phyloP scores from a whole-genome alignment of 331 rosid species.

The Malus hybrid region DNA sequence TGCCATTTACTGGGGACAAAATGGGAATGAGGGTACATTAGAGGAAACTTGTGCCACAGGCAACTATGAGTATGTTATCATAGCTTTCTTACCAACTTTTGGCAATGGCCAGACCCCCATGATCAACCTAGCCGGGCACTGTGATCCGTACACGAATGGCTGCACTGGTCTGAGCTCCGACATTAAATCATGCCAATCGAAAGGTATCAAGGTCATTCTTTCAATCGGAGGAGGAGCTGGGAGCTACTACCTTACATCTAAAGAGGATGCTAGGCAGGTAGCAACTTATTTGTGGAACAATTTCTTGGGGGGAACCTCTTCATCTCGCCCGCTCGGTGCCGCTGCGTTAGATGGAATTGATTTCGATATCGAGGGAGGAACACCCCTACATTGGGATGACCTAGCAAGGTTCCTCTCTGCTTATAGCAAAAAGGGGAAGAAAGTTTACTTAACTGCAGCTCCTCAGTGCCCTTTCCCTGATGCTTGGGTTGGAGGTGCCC shows the following conservation, averaged over 20 bases:
- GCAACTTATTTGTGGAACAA: conserved; percentile 49
- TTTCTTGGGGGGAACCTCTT: conserved; percentile 38
- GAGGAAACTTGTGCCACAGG: conserved; percentile 48
- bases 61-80: conserved; percentile 36
- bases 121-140: conserved; percentile 45
- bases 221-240: conserved; percentile 47
- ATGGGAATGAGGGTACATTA: conserved; percentile 42
- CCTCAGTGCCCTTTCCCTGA: conserved; percentile 50
- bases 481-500: conserved; percentile 44
- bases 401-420: conserved; percentile 33
- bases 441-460: conserved; percentile 41
- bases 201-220: conserved; percentile 39
- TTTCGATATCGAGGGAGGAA: conserved; percentile 52
- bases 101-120: conserved; percentile 43
- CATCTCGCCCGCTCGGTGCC: conserved; percentile 33
- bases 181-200: conserved; percentile 37
- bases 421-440: conserved; percentile 25
- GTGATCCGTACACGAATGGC: conserved; percentile 36
- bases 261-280: conserved; percentile 35
- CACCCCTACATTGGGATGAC: conserved; percentile 36
- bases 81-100: conserved; percentile 39
- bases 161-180: conserved; percentile 34
- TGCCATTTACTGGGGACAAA: conserved; percentile 55
- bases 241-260: conserved; percentile 32
- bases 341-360: conserved; percentile 48